Percentiles rank a stretch among this genome's conserved stretches.
Conservation (phyloP, 352 stramenopile species). For the Halophytophthora batemanensis region DNA sequence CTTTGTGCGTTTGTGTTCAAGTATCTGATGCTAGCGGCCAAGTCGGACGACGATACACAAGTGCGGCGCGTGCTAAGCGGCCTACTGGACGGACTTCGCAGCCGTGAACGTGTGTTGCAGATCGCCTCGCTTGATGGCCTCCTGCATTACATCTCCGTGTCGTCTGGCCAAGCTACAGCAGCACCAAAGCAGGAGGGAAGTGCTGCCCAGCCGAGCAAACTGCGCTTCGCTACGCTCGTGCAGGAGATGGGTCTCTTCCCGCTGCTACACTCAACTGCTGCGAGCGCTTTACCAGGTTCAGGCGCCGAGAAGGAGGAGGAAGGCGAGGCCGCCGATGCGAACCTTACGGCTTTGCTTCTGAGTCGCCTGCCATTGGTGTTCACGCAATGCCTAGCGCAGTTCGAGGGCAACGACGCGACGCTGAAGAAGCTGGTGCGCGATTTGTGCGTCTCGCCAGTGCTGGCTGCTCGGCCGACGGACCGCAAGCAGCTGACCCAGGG, state of each 20-base stretch:
- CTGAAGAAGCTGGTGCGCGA: conserved; percentile 67
- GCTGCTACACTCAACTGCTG: conserved; percentile 57
- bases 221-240: conserved; percentile 50
- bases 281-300: conserved; percentile 40
- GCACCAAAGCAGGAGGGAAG: conserved; percentile 14
- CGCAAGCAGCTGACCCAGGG: conserved; percentile 47
- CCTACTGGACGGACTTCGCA: conserved; percentile 69
- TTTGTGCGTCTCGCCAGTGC: conserved; percentile 66
- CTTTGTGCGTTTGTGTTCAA: conserved; percentile 78
- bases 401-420: conserved; percentile 60
- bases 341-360: conserved; percentile 46
- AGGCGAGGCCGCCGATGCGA: conserved; percentile 9
- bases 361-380: conserved; percentile 79
- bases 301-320: not conserved
- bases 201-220: conserved; percentile 23
- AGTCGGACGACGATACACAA: conserved; percentile 37
- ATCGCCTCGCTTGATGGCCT: conserved; percentile 70
- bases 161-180: conserved; percentile 17
- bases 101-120: conserved; percentile 55
- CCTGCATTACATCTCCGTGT: conserved; percentile 69
- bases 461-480: conserved; percentile 39
- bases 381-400: conserved; percentile 77
- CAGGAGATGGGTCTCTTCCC: conserved; percentile 79
- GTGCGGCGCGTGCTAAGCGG: conserved; percentile 56
- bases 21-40: conserved; percentile 48